Conservation (phyloP, 2,329 filamentous ascomycete genomes). For the Xylaria sp. region DNA sequence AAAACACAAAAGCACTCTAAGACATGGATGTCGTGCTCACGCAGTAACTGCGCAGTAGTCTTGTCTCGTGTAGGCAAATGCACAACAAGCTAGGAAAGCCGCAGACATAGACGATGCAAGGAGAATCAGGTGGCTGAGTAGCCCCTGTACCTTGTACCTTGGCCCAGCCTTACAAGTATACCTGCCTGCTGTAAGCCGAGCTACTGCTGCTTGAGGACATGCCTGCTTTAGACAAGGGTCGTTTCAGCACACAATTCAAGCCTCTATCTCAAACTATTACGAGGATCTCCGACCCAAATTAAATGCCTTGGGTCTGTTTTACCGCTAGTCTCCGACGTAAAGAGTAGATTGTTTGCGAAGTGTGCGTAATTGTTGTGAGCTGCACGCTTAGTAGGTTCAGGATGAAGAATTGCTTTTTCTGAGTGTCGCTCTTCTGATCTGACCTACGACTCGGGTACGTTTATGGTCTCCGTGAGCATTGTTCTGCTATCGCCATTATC, state of each 20-base stretch:
- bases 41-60: slow-evolving; percentile 1
- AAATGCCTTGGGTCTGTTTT: slow-evolving; percentile 7
- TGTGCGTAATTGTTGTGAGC: neutral
- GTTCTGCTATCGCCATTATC: neutral
- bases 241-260: slow-evolving; percentile 36
- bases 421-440: neutral
- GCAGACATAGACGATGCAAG: slow-evolving; percentile 39
- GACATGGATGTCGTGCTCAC: slow-evolving; percentile 34
- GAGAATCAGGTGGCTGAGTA: slow-evolving; percentile 43
- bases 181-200: neutral
- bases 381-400: neutral
- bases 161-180: slow-evolving; percentile 40
- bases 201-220: slow-evolving; percentile 14
- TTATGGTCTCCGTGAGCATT: neutral
- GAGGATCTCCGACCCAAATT: slow-evolving; percentile 21
- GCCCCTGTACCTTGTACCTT: slow-evolving; percentile 41
- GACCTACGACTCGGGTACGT: neutral
- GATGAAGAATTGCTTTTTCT: slow-evolving; percentile 11
- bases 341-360: neutral
- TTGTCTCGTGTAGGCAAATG: neutral
- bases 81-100: neutral
- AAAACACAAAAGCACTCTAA: slow-evolving; percentile 27
- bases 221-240: slow-evolving; percentile 17
- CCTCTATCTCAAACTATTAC: slow-evolving; percentile 27
- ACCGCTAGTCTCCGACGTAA: neutral